phyloP scores from a whole-genome alignment of 2,329 filamentous ascomycete species.

The Aspergillus felis region DNA sequence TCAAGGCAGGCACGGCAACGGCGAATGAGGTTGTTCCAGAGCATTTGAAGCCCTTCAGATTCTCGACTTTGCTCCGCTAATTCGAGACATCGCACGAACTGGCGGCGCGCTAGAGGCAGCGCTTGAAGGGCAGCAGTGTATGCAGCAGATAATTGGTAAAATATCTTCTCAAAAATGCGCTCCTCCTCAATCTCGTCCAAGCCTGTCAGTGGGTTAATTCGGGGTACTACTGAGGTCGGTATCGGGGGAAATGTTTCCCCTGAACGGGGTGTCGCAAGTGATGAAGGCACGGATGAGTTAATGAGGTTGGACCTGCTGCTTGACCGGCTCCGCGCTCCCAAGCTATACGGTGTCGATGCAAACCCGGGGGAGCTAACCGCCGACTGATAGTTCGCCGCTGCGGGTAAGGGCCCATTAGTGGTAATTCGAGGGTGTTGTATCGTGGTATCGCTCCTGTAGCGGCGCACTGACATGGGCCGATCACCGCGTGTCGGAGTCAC shows the following conservation, averaged over 20 bases:
- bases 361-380: constrained; percentile 29
- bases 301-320: constrained; percentile 54
- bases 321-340: constrained; percentile 39
- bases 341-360: constrained; percentile 29
- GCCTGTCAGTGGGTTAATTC: constrained; percentile 55
- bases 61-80: constrained; percentile 59
- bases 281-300: constrained; percentile 42
- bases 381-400: constrained; percentile 25
- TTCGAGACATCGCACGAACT: constrained; percentile 63
- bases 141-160: constrained; percentile 68
- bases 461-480: constrained; percentile 39
- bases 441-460: constrained; percentile 50
- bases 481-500: constrained; percentile 47
- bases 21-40: constrained; percentile 67
- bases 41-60: constrained; percentile 57
- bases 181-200: constrained; percentile 71
- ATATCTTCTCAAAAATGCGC: constrained; percentile 76
- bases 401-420: constrained; percentile 27
- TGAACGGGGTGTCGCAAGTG: constrained; percentile 68
- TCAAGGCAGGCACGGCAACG: constrained; percentile 68
- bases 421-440: constrained; percentile 42
- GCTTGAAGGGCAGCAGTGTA: constrained; percentile 69
- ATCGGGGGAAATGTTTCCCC: constrained; percentile 68
- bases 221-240: constrained; percentile 44
- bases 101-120: constrained; percentile 65